Base-by-base conservation (phyloP, 1,284 basidiomycete genomes). In the Papiliotrema laurentii region DNA sequence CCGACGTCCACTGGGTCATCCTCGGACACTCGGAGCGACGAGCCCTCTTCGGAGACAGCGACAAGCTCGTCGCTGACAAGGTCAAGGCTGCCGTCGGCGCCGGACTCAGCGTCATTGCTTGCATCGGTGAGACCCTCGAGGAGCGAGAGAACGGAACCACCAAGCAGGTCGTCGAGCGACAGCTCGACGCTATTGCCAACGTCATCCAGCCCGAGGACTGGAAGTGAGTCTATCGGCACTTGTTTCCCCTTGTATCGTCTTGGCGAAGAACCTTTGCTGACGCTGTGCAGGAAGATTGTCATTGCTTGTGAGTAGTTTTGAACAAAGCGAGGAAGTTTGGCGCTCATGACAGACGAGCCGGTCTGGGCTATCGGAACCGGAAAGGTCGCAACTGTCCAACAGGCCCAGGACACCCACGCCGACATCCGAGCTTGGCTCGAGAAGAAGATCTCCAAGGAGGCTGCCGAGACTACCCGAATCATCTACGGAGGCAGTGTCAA, bases 291-390 rank as follows among this genome's bases (percentile, higher is more conserved):
- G 72, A 85, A 89, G 64, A 80, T 97, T 69, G 94, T 98, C 55
- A 80, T 98, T 64, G 94, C 94, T 18, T 98, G 63, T 66, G 48
- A 51, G 64, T 48, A 26, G n/a, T n/a, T n/a, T n/a, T n/a, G n/a
- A n/a, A n/a, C n/a, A n/a, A n/a, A n/a, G n/a, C n/a, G n/a, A 50
- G 56, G 21, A 28, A 48, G 43, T 39, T 18, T 21, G 1, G 11
- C 16, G 21, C 36, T n/a, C 10, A n/a, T 22, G 21, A 3, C 41
- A 66, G 63, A 92, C 73, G 89, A 93, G 73, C 89, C 90, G 40
- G 94, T 98, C 26, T 99, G 94, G 96, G 96, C 94, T 35, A 98
- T 99, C 71, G 94, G 93, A 49, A 97, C 92, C 19, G 92, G 91
- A 59, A 94, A 90, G 76, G 93, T 97, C 53, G 94, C 96, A 36